Conservation (phyloP, 192 early-diverging fungal species). For the Coemansia sp. region DNA sequence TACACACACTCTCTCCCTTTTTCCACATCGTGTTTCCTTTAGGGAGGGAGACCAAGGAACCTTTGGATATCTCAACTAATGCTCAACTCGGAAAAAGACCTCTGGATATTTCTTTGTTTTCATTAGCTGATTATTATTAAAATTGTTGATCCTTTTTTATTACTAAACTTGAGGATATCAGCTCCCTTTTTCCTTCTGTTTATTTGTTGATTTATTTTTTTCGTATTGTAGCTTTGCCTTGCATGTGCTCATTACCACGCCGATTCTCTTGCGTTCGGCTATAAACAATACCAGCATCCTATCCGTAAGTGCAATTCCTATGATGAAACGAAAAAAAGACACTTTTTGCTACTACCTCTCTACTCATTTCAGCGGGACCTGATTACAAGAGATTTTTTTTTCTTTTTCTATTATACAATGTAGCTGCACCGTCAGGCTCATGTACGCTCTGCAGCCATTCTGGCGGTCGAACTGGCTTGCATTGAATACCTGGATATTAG, state of each 20-base stretch:
- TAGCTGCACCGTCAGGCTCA: background rate
- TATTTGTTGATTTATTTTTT: constrained; percentile 1
- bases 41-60: too few relatives aligned
- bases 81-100: background rate
- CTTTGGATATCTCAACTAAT: background rate
- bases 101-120: too few relatives aligned
- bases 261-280: background rate
- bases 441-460: background rate
- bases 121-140: background rate
- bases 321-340: too few relatives aligned
- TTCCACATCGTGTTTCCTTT: too few relatives aligned
- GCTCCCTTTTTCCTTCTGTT: background rate
- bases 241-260: constrained; percentile 4
- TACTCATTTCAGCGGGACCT: too few relatives aligned
- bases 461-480: background rate
- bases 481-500: background rate
- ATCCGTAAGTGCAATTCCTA: background rate
- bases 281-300: background rate
- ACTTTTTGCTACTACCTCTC: too few relatives aligned
- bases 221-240: constrained; percentile 13
- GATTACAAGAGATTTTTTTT: too few relatives aligned
- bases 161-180: too few relatives aligned
- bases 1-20: too few relatives aligned
- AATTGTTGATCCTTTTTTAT: background rate
- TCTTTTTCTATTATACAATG: constrained; percentile 2